These are phyloP conservation scores for Neurospora sp. DNA, from an alignment of 495 filamentous ascomycete species.

Conservation along the genomic window DNA sequence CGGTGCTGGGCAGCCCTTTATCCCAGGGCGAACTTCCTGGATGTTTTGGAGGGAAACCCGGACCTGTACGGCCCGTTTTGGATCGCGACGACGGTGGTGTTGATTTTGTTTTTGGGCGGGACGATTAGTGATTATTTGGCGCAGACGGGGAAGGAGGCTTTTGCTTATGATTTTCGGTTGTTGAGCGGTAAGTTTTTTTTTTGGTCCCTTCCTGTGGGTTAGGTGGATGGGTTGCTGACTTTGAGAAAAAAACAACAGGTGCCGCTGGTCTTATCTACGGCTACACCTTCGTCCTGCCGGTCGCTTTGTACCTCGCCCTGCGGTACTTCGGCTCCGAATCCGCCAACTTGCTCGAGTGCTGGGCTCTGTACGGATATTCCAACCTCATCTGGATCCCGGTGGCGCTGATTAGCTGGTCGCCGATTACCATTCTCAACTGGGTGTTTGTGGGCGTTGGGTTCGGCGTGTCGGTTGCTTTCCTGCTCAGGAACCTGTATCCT, in stretches of 20 bases:
- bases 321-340: conserved; percentile 88
- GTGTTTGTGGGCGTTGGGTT: conserved; percentile 89
- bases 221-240: background rate
- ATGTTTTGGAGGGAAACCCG: conserved; percentile 93
- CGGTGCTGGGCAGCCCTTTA: conserved; percentile 78
- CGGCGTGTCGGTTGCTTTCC: conserved; percentile 72
- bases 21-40: conserved; percentile 87
- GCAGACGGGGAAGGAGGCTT: conserved; percentile 26
- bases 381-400: conserved; percentile 97
- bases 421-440: conserved; percentile 77
- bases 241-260: conserved; percentile 27
- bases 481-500: conserved; percentile 87
- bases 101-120: conserved; percentile 89
- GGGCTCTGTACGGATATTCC: conserved; percentile 87
- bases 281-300: conserved; percentile 76
- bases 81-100: conserved; percentile 95
- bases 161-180: conserved; percentile 80
- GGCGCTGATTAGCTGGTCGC: conserved; percentile 82
- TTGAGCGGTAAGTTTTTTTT: conserved; percentile 46
- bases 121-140: conserved; percentile 87
- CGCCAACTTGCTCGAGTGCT: conserved; percentile 86
- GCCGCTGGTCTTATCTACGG: conserved; percentile 88
- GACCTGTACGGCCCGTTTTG: conserved; percentile 93
- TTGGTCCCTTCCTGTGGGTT: background rate
- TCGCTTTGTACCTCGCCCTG: conserved; percentile 77